Base-by-base conservation (phyloP, 2,329 filamentous ascomycete genomes). In the Penicillium sp. region DNA sequence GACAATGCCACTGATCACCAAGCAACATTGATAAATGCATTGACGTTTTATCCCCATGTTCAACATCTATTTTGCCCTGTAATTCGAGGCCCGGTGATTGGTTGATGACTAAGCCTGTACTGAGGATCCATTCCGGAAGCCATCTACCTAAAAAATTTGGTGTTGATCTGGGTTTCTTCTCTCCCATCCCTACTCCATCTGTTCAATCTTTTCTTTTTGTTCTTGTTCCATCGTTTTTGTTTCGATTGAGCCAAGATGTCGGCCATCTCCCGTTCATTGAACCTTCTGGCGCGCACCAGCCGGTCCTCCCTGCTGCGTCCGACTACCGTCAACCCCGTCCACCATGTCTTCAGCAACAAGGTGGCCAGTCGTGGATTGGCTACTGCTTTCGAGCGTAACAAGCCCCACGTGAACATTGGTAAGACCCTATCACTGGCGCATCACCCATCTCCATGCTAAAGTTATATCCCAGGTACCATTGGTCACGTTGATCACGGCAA, bases 401-500 rank as follows among this genome's bases (percentile, higher is more conserved):
- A 99, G 84, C 94, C 94, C 57, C 94, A 99, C 77, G 93, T 99
- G 65, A 99, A 99, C 81, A 94, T 99, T 73, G 94, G 94, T 90
- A 82, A 66, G 81, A 57, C 26, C 16, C 4, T 37, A 1, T 19
- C n/a, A 9, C 36, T 14, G n/a, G 33, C 53, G 25, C 44, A 14
- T 28, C 6, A 36, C 14, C 47, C 10, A 26, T 42, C 11, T 51
- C 37, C 14, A 12, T 42, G 42, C 58, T 50, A 50, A 45, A 25
- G 22, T 16, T 55, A 25, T 16, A 33, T 38, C 19, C 45, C 53
- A 92, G 89, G 89, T 76, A 99, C 94, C 68, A 99, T 99, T 80
- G 94, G 94, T 69, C 94, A 99, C 83, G 94, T 99, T 79, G 94
- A 99, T 85, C 93, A 99, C 81, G 93, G 93, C 82, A 99, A 99